These are phyloP conservation scores for Haberlea rhodopensis DNA, from an alignment of 257 asterid species.

Conservation along the genomic window DNA sequence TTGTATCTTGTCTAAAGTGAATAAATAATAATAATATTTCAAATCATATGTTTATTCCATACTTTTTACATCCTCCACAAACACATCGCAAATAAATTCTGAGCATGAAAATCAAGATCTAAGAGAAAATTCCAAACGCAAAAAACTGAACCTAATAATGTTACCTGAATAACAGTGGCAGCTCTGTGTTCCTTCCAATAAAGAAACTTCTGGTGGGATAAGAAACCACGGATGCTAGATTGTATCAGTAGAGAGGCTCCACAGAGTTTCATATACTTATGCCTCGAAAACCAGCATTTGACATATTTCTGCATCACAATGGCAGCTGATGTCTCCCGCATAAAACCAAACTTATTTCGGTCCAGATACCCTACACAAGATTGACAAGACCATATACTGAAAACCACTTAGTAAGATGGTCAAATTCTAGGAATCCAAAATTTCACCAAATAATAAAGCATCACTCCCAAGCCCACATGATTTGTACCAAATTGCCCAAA, in stretches of 20 bases:
- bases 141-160: conserved; percentile 22
- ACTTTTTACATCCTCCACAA: too few relatives aligned
- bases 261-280: conserved; percentile 56
- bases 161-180: conserved; percentile 85
- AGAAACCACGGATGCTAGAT: conserved; percentile 74
- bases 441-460: conserved; percentile 17
- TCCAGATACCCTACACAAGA: conserved; percentile 66
- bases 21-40: too few relatives aligned
- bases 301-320: conserved; percentile 62
- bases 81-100: conserved; percentile 10
- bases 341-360: conserved; percentile 44
- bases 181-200: conserved; percentile 63
- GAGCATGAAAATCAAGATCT: conserved; percentile 7
- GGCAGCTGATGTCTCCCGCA: conserved; percentile 70
- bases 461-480: conserved; percentile 3
- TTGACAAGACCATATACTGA: conserved; percentile 13
- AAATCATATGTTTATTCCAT: too few relatives aligned
- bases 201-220: conserved; percentile 55
- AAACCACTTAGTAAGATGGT: conserved; percentile 6
- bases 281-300: conserved; percentile 59
- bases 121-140: conserved; percentile 9
- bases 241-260: conserved; percentile 59
- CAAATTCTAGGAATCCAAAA: conserved; percentile 14
- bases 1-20: too few relatives aligned
- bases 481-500: conserved; percentile 22